phyloP scores from a whole-genome alignment of 176 grass and related monocot genomes.

The Melocanna baccifera region DNA sequence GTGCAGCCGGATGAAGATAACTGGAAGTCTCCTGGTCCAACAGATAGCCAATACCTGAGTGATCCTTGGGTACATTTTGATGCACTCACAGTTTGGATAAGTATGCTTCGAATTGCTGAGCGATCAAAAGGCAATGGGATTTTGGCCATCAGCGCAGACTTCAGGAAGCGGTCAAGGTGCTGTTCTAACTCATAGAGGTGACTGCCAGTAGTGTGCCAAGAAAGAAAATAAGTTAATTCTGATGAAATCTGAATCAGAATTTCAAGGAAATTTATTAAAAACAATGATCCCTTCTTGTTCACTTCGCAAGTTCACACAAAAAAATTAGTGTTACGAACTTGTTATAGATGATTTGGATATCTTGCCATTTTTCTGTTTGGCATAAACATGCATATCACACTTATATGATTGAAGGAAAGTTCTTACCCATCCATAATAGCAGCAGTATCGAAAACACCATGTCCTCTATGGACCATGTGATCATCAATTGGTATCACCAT shows the following conservation, averaged over 20 bases:
- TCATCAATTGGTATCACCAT: slow-evolving; percentile 95
- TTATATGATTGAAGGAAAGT: background rate
- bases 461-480: slow-evolving; percentile 97
- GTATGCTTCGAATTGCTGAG: slow-evolving; percentile 54
- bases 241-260: background rate
- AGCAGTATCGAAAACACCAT: slow-evolving; percentile 91
- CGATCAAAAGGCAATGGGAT: slow-evolving; percentile 57
- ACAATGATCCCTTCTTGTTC: background rate
- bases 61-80: slow-evolving; percentile 83
- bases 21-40: slow-evolving; percentile 81
- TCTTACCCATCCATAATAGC: slow-evolving; percentile 87
- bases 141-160: slow-evolving; percentile 72
- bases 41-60: slow-evolving; percentile 88
- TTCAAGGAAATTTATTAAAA: background rate
- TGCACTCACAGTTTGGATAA: slow-evolving; percentile 66
- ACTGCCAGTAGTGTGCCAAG: slow-evolving; percentile 35
- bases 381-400: background rate
- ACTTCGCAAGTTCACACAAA: background rate
- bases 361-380: background rate
- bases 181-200: slow-evolving; percentile 94
- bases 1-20: slow-evolving; percentile 67
- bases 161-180: slow-evolving; percentile 74
- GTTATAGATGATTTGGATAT: background rate
- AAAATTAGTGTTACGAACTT: background rate
- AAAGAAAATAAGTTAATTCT: slow-evolving; percentile 4